These are phyloP conservation scores for Penicillium turbatum DNA, from an alignment of 495 filamentous ascomycete species.

Conservation along the genomic window DNA sequence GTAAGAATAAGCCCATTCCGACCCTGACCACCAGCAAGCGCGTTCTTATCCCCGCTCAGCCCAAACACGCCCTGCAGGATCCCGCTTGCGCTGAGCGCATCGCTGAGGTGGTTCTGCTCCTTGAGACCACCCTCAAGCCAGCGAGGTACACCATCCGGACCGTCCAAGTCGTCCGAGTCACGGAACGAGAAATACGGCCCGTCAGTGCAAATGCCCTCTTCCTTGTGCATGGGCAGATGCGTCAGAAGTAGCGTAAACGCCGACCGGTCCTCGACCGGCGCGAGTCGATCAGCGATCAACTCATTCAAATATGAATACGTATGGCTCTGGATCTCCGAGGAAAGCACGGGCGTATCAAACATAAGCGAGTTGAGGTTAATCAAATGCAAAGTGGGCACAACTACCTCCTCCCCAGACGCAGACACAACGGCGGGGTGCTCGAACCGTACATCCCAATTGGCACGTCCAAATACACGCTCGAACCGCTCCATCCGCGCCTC, in stretches of 20 bases:
- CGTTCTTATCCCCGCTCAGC: constrained; percentile 55
- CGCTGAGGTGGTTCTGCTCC: constrained; percentile 88
- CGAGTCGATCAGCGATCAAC: constrained; percentile 56
- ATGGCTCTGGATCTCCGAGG: constrained; percentile 57
- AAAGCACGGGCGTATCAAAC: constrained; percentile 74
- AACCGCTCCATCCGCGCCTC: constrained; percentile 68
- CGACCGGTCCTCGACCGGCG: constrained; percentile 59
- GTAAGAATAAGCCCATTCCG: constrained; percentile 75
- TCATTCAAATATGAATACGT: constrained; percentile 76
- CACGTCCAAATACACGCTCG: constrained; percentile 73
- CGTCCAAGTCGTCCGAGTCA: constrained; percentile 44
- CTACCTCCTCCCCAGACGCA: constrained; percentile 7
- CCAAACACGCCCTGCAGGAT: constrained; percentile 79
- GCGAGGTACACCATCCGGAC: constrained; percentile 24
- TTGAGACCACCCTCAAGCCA: constrained; percentile 60
- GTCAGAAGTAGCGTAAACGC: constrained; percentile 81
- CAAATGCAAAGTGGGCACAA: constrained; percentile 58
- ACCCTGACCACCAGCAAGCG: constrained; percentile 52
- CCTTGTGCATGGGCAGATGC: constrained; percentile 86
- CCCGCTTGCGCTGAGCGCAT: constrained; percentile 52
- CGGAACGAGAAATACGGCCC: constrained; percentile 72
- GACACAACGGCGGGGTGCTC: constrained; percentile 36
- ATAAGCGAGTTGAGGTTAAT: constrained; percentile 88
- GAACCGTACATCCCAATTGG: constrained; percentile 84
- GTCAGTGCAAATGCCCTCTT: constrained; percentile 77